Conservation (phyloP, 2,329 filamentous ascomycete species). For the Xylariaceae sp. region DNA sequence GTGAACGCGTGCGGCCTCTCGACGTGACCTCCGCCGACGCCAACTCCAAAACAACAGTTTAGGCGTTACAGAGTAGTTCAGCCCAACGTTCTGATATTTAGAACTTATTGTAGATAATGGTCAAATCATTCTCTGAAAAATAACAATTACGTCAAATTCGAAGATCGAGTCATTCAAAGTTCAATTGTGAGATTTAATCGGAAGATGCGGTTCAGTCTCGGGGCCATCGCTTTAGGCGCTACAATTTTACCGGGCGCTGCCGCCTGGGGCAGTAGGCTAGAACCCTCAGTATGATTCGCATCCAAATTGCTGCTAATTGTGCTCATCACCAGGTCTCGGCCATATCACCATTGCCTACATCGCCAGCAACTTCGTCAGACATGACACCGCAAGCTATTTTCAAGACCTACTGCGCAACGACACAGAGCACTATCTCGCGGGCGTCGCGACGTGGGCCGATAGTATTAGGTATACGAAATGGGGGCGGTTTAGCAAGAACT, state of each 20-base stretch:
- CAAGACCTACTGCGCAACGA: constrained; percentile 55
- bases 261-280: constrained; percentile 44
- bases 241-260: constrained; percentile 33
- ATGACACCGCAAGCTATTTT: constrained; percentile 55
- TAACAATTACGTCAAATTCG: background rate
- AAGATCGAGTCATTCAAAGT: background rate
- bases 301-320: constrained; percentile 9
- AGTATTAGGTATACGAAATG: constrained; percentile 63
- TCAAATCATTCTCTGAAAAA: background rate
- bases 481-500: constrained; percentile 59
- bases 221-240: constrained; percentile 28
- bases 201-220: constrained; percentile 32
- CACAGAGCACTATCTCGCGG: constrained; percentile 57
- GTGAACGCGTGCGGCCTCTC: constrained; percentile 9
- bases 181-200: constrained; percentile 5
- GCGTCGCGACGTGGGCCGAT: constrained; percentile 66
- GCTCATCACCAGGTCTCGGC: constrained; percentile 50
- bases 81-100: background rate
- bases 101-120: background rate
- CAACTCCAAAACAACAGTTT: background rate
- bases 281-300: background rate
- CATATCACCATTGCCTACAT: constrained; percentile 66
- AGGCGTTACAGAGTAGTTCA: background rate
- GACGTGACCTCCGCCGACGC: constrained; percentile 8
- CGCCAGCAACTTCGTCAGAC: constrained; percentile 58